Conservation (phyloP, 495 filamentous ascomycete genomes). For the Neurospora sp. region DNA sequence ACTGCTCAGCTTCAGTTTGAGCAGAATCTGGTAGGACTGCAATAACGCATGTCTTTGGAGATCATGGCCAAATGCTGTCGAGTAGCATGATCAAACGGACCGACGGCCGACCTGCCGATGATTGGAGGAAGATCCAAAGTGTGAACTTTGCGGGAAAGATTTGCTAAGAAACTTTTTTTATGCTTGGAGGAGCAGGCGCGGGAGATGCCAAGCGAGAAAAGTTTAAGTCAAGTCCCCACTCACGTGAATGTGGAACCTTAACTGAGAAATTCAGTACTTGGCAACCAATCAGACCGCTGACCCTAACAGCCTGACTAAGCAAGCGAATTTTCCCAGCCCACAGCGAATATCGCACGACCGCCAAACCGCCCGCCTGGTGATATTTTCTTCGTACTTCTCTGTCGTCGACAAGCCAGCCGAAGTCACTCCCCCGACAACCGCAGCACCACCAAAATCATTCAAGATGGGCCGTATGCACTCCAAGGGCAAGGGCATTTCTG, state of each 20-base stretch:
- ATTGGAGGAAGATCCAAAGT: neutral
- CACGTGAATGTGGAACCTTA: neutral
- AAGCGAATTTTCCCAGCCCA: constrained; percentile 11
- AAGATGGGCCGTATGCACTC: constrained; percentile 97
- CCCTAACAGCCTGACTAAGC: constrained; percentile 7
- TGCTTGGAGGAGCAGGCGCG: neutral
- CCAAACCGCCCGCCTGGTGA: neutral
- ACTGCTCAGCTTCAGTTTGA: neutral
- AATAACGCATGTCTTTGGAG: neutral
- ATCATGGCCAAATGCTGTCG: neutral
- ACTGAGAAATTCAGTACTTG: neutral
- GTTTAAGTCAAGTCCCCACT: neutral
- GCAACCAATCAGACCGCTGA: constrained; percentile 9
- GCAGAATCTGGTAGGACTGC: neutral
- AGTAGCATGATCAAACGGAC: neutral
- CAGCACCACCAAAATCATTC: constrained; percentile 32
- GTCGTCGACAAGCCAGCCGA: constrained; percentile 12
- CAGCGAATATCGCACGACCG: constrained; percentile 7
- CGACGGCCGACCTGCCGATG: neutral
- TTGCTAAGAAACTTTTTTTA: neutral
- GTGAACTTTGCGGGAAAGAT: neutral
- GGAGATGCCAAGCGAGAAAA: neutral
- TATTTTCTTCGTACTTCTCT: constrained; percentile 9
- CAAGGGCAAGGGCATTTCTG: constrained; percentile 97
- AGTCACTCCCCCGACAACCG: constrained; percentile 8